Percentiles rank a stretch among this genome's conserved stretches.
Evolutionary conservation across 495 filamentous ascomycete species (phyloP).

Genomic region (Aspergillus sparsus): DNA sequence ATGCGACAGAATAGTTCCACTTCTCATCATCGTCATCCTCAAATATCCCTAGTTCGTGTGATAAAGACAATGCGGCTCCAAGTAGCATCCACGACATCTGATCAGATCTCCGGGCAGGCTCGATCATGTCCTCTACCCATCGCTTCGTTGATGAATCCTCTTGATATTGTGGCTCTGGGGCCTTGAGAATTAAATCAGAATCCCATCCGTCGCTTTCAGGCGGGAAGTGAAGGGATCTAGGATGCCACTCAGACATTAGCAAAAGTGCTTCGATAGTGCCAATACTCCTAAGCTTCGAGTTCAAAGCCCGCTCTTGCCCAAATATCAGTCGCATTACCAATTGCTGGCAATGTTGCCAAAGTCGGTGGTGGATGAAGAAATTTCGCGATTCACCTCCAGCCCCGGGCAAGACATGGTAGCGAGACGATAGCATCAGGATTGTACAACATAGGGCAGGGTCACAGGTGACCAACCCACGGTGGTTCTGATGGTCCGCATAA

Average conservation of each 20-base stretch:
- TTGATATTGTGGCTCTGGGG: slow-evolving; percentile 24
- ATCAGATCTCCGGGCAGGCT: slow-evolving; percentile 54
- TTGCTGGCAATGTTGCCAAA: slow-evolving; percentile 57
- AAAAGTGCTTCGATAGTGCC: slow-evolving; percentile 55
- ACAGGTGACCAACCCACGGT: slow-evolving; percentile 45
- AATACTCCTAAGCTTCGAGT: slow-evolving; percentile 47
- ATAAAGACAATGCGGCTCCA: slow-evolving; percentile 52
- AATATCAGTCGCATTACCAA: slow-evolving; percentile 53
- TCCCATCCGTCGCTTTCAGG: slow-evolving; percentile 54
- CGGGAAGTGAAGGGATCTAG: slow-evolving; percentile 54
- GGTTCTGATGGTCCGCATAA: slow-evolving; percentile 49
- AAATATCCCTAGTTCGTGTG: slow-evolving; percentile 54
- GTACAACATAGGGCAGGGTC: slow-evolving; percentile 53
- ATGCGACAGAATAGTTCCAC: slow-evolving; percentile 17
- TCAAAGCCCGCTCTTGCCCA: slow-evolving; percentile 51
- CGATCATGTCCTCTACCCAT: slow-evolving; percentile 52
- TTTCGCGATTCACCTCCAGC: slow-evolving; percentile 53
- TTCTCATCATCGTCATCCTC: slow-evolving; percentile 42
- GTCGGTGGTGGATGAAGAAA: slow-evolving; percentile 56
- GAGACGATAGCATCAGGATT: slow-evolving; percentile 57
- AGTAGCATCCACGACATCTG: slow-evolving; percentile 61
- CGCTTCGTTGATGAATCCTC: slow-evolving; percentile 34
- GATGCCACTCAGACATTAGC: slow-evolving; percentile 59
- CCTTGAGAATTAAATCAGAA: slow-evolving; percentile 38
- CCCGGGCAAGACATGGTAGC: slow-evolving; percentile 54